Percentiles rank a stretch among this genome's conserved stretches.
phyloP scores from a whole-genome alignment of 441 rosid species.

The Populus hybrid region DNA sequence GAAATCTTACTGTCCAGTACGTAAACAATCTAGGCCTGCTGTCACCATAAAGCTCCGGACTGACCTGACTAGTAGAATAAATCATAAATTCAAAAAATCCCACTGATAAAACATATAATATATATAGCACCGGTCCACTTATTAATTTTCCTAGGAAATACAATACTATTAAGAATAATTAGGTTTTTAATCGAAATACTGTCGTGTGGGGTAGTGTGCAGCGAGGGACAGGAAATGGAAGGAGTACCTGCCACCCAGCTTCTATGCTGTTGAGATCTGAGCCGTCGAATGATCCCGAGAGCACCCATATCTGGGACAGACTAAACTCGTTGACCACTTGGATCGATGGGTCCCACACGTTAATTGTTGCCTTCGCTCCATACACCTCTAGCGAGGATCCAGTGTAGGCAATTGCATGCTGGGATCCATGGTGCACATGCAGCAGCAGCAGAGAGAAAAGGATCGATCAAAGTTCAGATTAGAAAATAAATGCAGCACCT shows the following conservation, averaged over 20 bases:
- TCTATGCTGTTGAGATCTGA: conserved; percentile 99
- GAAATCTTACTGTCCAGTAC: conserved; percentile 90
- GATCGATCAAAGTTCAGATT: neutral
- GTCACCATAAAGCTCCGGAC: conserved; percentile 99
- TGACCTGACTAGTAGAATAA: conserved; percentile 89
- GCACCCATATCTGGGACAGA: conserved; percentile 95
- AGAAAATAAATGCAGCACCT: neutral
- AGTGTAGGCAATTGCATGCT: conserved; percentile 98
- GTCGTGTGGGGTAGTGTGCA: conserved; percentile 20
- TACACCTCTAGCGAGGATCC: conserved; percentile 67
- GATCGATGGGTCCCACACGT: conserved; percentile 94
- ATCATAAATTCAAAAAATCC: conserved; percentile 45
- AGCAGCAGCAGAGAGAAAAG: neutral
- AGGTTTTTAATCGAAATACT: too few species aligned
- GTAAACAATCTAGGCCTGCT: conserved; percentile 94
- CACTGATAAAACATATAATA: neutral
- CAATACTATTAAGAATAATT: too few species aligned
- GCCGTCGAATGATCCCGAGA: conserved; percentile 95
- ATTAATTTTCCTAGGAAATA: too few species aligned
- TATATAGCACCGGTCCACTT: neutral
- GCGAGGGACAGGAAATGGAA: conserved; percentile 34
- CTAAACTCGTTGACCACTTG: conserved; percentile 94
- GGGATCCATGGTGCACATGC: neutral
- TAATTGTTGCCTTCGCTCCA: conserved; percentile 92
- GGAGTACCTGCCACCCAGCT: conserved; percentile 99